These are phyloP conservation scores for Mycothermus thermophilus DNA, from an alignment of 495 filamentous ascomycete genomes.

Conservation along the genomic window DNA sequence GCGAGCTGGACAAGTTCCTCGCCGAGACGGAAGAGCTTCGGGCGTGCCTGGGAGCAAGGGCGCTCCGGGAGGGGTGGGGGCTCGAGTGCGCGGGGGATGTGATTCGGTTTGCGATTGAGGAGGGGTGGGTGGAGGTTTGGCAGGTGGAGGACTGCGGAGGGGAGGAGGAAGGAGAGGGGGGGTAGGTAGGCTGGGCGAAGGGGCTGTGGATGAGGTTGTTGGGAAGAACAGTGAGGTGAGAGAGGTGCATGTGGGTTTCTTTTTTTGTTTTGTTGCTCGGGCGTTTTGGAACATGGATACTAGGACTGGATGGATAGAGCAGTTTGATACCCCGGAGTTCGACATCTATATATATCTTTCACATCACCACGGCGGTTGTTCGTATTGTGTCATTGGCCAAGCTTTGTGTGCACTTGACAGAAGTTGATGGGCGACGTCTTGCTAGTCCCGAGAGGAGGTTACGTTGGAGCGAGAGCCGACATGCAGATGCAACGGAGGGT, in stretches of 20 bases:
- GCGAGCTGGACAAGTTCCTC: conserved; percentile 23
- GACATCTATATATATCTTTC: too few species aligned
- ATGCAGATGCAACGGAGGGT: too few species aligned
- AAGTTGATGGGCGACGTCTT: too few species aligned
- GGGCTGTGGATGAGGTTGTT: not conserved
- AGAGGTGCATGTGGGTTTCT: not conserved
- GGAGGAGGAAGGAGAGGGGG: conserved; percentile 1
- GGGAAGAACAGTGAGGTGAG: not conserved
- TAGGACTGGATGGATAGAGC: too few species aligned
- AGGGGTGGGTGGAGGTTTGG: conserved; percentile 32
- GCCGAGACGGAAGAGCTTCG: conserved; percentile 28
- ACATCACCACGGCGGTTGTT: too few species aligned
- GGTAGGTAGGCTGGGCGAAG: not conserved
- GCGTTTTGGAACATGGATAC: too few species aligned
- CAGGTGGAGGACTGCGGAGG: conserved; percentile 24
- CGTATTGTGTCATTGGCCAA: too few species aligned
- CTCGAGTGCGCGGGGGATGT: conserved; percentile 31
- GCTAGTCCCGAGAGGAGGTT: too few species aligned
- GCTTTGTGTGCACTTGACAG: too few species aligned
- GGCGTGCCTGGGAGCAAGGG: conserved; percentile 28
- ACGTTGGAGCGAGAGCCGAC: too few species aligned
- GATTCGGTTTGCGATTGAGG: conserved; percentile 29
- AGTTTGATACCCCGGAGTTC: too few species aligned
- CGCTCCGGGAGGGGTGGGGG: conserved; percentile 20
- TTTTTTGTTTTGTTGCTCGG: too few species aligned